Evolutionary conservation across 352 stramenopile species (phyloP), one percentile per base, ranked within the genome.

Genomic region (Globisporangium perplexum): DNA sequence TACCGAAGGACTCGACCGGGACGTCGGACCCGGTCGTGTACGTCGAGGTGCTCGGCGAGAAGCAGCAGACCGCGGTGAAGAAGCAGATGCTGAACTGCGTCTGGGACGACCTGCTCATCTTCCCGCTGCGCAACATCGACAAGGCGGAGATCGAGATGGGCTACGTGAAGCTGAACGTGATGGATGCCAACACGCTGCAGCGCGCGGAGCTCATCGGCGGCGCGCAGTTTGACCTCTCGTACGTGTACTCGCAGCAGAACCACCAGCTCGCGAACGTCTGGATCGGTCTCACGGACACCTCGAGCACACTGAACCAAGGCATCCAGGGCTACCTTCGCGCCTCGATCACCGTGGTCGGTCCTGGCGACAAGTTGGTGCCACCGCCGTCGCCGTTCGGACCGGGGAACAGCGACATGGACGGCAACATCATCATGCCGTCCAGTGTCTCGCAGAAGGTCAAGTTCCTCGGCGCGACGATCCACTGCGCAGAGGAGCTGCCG

Each of bases 11-110:
- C 46, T 70, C 81, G 0, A 89, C 90, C 0, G 90, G 90, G 3
- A 96, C 84, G 15, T 95, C 83, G 1, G 92, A 98, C 55, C 92
- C 92, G 0, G 88, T 97, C 22, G 88, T 96, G 46, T 96, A 95
- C 45, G 83, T 96, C 18, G 82, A 92, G 59, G 78, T 93, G 0
- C 74, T 97, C 14, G 80, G 75, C 23, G 82, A 96, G 46, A 91
- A 89, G 55, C 74, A 93, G 55, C 76, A 96, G 48, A 95, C 84
- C 1, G 60, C 68, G 4, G 72, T 88, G 41, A 87, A 96, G 71
- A 88, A 95, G 57, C 69, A 95, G 59, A 63, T 92, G 56, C 77
- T 92, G n/a, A 90, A 79, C 50, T 90, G 79, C 43, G 86, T 93
- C n/a, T 93, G 78, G 79, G 83, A 93, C 41, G 83, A 93, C 48